Conservation (phyloP, 441 rosid species). For the Oxalis stricta region DNA sequence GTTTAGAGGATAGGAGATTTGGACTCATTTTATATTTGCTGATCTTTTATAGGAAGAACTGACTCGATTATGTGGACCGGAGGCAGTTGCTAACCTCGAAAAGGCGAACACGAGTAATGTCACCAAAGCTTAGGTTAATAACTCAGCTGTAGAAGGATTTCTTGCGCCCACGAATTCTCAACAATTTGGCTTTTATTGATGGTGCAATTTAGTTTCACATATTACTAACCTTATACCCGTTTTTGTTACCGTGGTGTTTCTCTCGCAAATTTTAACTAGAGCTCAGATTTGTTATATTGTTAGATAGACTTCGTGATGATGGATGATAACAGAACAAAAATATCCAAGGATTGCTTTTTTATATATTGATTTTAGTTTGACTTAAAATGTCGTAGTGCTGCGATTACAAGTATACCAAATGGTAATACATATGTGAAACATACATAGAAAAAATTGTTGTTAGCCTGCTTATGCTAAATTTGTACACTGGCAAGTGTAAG, state of each 20-base stretch:
- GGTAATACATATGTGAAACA: too few species aligned
- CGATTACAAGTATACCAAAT: too few species aligned
- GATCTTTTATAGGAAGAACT: constrained; percentile 64
- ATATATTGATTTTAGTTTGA: too few species aligned
- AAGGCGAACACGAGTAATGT: constrained; percentile 23
- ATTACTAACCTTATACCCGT: constrained; percentile 27
- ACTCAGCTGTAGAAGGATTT: constrained; percentile 10
- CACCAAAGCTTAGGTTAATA: constrained; percentile 21
- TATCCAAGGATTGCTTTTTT: too few species aligned
- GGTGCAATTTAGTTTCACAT: constrained; percentile 17
- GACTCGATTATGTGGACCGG: constrained; percentile 53
- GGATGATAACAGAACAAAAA: constrained; percentile 6
- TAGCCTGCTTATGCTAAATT: too few species aligned
- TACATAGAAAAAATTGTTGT: not conserved
- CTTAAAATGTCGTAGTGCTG: too few species aligned
- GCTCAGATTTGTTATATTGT: constrained; percentile 9
- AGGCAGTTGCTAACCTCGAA: constrained; percentile 54
- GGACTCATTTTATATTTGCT: too few species aligned
- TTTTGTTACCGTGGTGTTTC: constrained; percentile 13
- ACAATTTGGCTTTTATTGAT: constrained; percentile 5
- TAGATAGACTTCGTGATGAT: not conserved
- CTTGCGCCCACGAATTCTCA: constrained; percentile 8
- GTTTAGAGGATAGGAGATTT: too few species aligned
- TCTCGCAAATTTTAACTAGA: constrained; percentile 9
- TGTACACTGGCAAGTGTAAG: too few species aligned